Conservation (phyloP, 1,284 basidiomycete species). For the Tilletia caries region DNA sequence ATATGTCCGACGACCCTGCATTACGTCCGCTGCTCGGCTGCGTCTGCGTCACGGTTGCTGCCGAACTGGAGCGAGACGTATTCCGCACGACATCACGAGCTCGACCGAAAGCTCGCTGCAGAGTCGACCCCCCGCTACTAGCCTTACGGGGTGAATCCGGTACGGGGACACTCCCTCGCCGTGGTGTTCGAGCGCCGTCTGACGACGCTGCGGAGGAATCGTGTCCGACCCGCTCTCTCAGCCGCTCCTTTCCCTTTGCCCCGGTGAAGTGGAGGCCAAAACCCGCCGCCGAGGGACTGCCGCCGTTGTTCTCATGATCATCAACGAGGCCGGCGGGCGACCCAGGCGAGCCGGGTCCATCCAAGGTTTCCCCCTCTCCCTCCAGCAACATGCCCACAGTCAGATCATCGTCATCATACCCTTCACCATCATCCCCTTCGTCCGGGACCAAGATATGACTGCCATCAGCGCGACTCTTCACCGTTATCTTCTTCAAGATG, state of each 20-base stretch:
- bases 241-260: neutral
- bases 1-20: neutral
- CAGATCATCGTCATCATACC: neutral
- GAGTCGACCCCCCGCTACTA: too few relatives aligned
- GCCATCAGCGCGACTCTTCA: constrained; percentile 24
- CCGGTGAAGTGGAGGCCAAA: neutral
- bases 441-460: constrained; percentile 1
- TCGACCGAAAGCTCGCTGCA: neutral
- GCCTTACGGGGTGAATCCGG: neutral
- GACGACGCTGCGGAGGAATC: neutral
- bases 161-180: neutral
- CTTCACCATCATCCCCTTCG: constrained; percentile 19
- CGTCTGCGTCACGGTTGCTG: neutral
- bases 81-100: neutral
- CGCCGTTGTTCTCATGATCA: too few relatives aligned
- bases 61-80: neutral
- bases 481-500: constrained; percentile 47
- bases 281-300: neutral
- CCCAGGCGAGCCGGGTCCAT: too few relatives aligned
- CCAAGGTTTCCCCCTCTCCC: neutral
- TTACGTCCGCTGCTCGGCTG: neutral
- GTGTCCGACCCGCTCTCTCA: neutral
- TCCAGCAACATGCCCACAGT: constrained; percentile 15
- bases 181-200: neutral
- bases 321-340: too few relatives aligned